Evolutionary conservation across 176 grass and related monocot genomes (phyloP).

Genomic region (Tillandsia leiboldiana): DNA sequence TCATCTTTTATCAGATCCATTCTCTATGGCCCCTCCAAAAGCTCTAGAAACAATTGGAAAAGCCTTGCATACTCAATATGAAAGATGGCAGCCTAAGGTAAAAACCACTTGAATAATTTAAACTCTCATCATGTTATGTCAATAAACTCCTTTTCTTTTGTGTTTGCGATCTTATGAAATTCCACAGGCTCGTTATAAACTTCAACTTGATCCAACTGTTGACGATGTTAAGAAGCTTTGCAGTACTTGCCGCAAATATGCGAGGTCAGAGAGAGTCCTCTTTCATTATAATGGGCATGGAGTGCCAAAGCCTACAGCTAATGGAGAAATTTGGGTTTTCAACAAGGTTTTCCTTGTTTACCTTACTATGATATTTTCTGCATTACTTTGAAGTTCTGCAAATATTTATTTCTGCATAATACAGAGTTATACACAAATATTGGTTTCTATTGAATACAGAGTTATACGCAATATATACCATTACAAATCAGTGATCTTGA

Average conservation of each 20-base stretch:
- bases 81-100: conserved; percentile 94
- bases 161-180: neutral
- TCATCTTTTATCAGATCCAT: conserved; percentile 58
- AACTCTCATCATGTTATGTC: neutral
- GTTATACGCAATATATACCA: conserved; percentile 97
- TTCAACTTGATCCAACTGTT: conserved; percentile 83
- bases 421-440: conserved; percentile 86
- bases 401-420: conserved; percentile 4
- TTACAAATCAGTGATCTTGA: conserved; percentile 88
- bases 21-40: conserved; percentile 86
- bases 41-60: conserved; percentile 94
- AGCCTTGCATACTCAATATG: conserved; percentile 88
- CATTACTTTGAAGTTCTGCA: neutral
- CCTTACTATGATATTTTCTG: conserved; percentile 2
- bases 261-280: conserved; percentile 90
- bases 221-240: conserved; percentile 99
- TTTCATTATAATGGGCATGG: conserved; percentile 99
- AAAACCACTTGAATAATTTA: neutral
- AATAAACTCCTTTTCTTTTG: neutral
- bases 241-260: conserved; percentile 90
- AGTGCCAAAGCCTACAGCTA: conserved; percentile 86
- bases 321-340: conserved; percentile 99
- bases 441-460: conserved; percentile 36
- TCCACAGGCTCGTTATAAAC: conserved; percentile 74
- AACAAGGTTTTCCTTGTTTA: conserved; percentile 54